A percentile compares a stretch with the other conserved stretches of the same genome.
Conservation (phyloP, 306 rosid genomes). For the Pterocarpus santalinus region DNA sequence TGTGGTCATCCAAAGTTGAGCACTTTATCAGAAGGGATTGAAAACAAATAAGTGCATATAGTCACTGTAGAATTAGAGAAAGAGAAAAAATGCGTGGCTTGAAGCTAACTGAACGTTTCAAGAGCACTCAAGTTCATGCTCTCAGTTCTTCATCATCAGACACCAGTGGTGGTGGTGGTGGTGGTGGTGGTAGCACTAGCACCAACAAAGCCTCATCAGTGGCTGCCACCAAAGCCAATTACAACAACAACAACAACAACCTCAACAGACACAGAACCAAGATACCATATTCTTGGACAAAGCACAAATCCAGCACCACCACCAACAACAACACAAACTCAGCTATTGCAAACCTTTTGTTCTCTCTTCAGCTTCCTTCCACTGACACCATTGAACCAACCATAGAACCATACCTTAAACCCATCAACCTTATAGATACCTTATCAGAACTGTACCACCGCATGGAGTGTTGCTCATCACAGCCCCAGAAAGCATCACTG, state of each 20-base stretch:
- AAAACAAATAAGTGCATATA: background rate
- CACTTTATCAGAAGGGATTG: slow-evolving; percentile 39
- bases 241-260: slow-evolving; percentile 61
- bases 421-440: slow-evolving; percentile 62
- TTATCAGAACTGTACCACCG: slow-evolving; percentile 67
- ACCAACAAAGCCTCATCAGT: slow-evolving; percentile 35
- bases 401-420: slow-evolving; percentile 70
- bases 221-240: slow-evolving; percentile 38
- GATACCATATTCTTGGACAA: slow-evolving; percentile 57
- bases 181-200: background rate
- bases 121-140: slow-evolving; percentile 79
- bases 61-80: background rate
- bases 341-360: slow-evolving; percentile 46
- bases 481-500: slow-evolving; percentile 55
- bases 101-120: slow-evolving; percentile 73
- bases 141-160: slow-evolving; percentile 67
- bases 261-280: slow-evolving; percentile 52
- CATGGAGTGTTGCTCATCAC: slow-evolving; percentile 58
- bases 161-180: slow-evolving; percentile 16
- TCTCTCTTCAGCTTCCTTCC: slow-evolving; percentile 65
- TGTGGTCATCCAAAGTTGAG: slow-evolving; percentile 34
- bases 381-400: slow-evolving; percentile 72
- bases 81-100: slow-evolving; percentile 70
- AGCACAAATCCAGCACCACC: slow-evolving; percentile 57
- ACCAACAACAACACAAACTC: slow-evolving; percentile 50